A percentile compares a stretch with the other conserved stretches of the same genome.
These are phyloP conservation scores for Amyloporia xantha DNA, from an alignment of 768 basidiomycete genomes.

Conservation along the genomic window DNA sequence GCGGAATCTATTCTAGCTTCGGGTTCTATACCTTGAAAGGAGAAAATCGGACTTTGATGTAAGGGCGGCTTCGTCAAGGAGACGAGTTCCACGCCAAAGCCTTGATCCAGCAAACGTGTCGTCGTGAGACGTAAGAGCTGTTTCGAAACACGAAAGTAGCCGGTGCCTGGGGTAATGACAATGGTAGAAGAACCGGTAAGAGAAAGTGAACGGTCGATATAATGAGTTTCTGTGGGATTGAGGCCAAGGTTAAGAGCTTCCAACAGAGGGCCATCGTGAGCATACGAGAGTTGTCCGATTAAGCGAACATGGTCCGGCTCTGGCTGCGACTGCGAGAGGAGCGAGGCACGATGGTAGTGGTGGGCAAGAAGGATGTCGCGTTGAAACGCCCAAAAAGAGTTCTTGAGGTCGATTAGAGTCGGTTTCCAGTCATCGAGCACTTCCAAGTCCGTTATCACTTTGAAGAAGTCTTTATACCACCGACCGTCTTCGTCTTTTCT, in stretches of 20 bases:
- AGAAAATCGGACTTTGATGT: slow-evolving; percentile 90
- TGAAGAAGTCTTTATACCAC: slow-evolving; percentile 96
- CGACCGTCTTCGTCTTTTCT: slow-evolving; percentile 64
- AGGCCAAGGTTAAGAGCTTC: slow-evolving; percentile 91
- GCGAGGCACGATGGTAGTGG: slow-evolving; percentile 70
- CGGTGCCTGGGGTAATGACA: slow-evolving; percentile 89
- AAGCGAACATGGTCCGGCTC: slow-evolving; percentile 48
- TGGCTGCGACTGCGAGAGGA: slow-evolving; percentile 23
- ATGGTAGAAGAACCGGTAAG: slow-evolving; percentile 81
- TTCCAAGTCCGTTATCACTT: slow-evolving; percentile 91
- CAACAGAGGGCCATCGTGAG: slow-evolving; percentile 92
- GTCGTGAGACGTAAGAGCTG: slow-evolving; percentile 86
- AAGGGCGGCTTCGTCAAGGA: slow-evolving; percentile 87
- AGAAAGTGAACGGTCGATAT: slow-evolving; percentile 90
- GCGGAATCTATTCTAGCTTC: slow-evolving; percentile 39
- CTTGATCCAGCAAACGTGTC: slow-evolving; percentile 89
- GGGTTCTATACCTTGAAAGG: slow-evolving; percentile 68
- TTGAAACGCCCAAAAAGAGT: slow-evolving; percentile 87
- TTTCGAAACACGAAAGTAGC: slow-evolving; percentile 90
- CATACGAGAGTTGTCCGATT: slow-evolving; percentile 73
- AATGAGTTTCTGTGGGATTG: slow-evolving; percentile 90
- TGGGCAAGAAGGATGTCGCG: slow-evolving; percentile 86
- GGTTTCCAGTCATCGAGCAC: slow-evolving; percentile 83
- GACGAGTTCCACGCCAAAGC: slow-evolving; percentile 83
- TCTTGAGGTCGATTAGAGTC: slow-evolving; percentile 80